Evolutionary conservation across 257 asterid genomes (phyloP).

Genomic region (Lavandula angustifolia): DNA sequence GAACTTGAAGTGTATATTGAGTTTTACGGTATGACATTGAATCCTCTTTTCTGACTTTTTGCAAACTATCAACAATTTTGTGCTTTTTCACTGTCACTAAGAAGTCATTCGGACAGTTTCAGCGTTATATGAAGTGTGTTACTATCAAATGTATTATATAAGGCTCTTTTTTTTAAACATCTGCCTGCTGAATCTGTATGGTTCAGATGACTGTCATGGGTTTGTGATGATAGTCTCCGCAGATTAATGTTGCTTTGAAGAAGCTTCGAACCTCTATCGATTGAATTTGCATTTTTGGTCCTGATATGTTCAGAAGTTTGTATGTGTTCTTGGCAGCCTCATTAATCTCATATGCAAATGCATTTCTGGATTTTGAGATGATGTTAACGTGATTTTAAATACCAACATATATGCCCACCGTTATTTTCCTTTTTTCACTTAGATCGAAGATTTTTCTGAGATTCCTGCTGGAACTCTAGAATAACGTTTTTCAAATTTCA

Average conservation of each 20-base stretch:
- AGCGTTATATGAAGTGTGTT: background rate
- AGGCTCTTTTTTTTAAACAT: background rate
- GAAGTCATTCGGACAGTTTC: slow-evolving; percentile 1
- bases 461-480: background rate
- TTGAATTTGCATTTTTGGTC: background rate
- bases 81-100: background rate
- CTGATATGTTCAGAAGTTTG: background rate
- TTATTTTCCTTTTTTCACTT: background rate
- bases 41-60: background rate
- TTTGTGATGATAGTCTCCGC: background rate
- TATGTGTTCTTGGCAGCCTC: background rate
- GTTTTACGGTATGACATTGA: background rate
- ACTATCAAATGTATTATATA: background rate
- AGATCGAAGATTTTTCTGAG: background rate
- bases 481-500: background rate
- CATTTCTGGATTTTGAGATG: background rate
- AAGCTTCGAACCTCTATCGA: background rate
- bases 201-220: background rate
- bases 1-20: background rate
- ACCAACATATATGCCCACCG: no score
- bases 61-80: background rate
- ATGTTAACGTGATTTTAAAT: background rate
- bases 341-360: background rate
- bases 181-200: background rate
- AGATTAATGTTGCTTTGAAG: background rate